Evolutionary conservation across 768 basidiomycete species (phyloP).

Genomic region (Boletus rubroflammeus): DNA sequence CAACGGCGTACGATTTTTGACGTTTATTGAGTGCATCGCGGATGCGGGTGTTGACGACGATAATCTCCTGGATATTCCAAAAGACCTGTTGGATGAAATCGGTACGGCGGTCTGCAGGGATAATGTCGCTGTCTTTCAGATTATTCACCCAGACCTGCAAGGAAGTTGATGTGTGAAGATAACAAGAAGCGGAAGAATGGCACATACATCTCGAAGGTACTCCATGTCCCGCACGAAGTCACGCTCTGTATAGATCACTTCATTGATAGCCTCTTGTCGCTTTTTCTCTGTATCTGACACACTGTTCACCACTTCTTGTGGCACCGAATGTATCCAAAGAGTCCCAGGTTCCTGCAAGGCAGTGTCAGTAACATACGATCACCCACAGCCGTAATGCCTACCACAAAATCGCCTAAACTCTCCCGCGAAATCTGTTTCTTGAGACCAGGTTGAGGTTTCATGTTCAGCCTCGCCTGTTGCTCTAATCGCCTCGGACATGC

Average conservation of each 20-base stretch:
- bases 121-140: slow-evolving; percentile 70
- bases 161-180: slow-evolving; percentile 3
- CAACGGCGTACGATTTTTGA: slow-evolving; percentile 92
- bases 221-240: slow-evolving; percentile 99
- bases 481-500: slow-evolving; percentile 92
- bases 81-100: slow-evolving; percentile 94
- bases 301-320: slow-evolving; percentile 88
- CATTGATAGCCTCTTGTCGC: slow-evolving; percentile 97
- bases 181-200: neutral
- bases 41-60: slow-evolving; percentile 85
- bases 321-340: slow-evolving; percentile 95
- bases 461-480: slow-evolving; percentile 90
- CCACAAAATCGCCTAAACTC: slow-evolving; percentile 75
- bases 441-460: slow-evolving; percentile 89
- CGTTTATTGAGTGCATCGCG: slow-evolving; percentile 92
- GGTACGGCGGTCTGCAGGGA: slow-evolving; percentile 69
- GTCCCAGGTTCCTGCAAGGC: slow-evolving; percentile 68
- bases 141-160: slow-evolving; percentile 84
- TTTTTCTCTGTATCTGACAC: slow-evolving; percentile 93
- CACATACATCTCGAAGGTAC: slow-evolving; percentile 87
- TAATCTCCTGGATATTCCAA: slow-evolving; percentile 96
- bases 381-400: slow-evolving; percentile 29
- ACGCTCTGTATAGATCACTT: slow-evolving; percentile 89
- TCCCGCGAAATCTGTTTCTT: slow-evolving; percentile 81
- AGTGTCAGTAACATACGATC: slow-evolving; percentile 7